Base-by-base conservation (phyloP, 2,329 filamentous ascomycete genomes). In the Cladosporium velox region DNA sequence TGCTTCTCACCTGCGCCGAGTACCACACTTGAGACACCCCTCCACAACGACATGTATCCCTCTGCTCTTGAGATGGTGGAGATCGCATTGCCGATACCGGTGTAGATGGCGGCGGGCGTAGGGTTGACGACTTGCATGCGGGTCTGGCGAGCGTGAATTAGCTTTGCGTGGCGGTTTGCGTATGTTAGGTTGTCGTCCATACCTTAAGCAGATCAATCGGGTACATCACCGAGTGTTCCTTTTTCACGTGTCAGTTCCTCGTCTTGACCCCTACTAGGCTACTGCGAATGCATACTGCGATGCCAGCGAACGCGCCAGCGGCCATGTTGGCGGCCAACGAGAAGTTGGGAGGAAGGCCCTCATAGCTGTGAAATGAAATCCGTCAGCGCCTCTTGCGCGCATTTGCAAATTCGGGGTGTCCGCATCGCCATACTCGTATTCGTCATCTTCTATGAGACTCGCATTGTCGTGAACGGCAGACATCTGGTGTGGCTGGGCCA, bases 151-250 rank as follows among this genome's bases (percentile, higher is more conserved):
- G 26, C 30, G 30, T 12, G 49, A 38, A 26, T 62, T 52, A 66
- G 47, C 21, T 14, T 57, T 24, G 26, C 8, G 51, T 12, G 51
- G 11, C 32, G 10, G 8, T 30, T 47, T 59, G 7, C 10, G 14
- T 21, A 14, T 21, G 18, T 18, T 59, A 35, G 4, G 3, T 10
- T 44, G 18, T n/a, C 32, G 18, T 58, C 62, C 83, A 70, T 79
- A 97, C 95, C 90, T 99, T 99, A 77, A 99, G 91, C 72, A 96
- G 88, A 82, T 99, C 95, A 77, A 99, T 91, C 24, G 95, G 95
- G 78, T 99, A 99, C 95, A 99, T 98, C 75, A 97, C 93, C 67
- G 94, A 96, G 80, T 98, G 94, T 83, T 98, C 94, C 93, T 97
- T 72, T 61, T 67, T 75, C 63, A 59, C 66, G 54, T n/a, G 52